A percentile compares a stretch with the other conserved stretches of the same genome.
Conservation (phyloP, 176 grass and related monocot species). For the Oryza meyeriana region DNA sequence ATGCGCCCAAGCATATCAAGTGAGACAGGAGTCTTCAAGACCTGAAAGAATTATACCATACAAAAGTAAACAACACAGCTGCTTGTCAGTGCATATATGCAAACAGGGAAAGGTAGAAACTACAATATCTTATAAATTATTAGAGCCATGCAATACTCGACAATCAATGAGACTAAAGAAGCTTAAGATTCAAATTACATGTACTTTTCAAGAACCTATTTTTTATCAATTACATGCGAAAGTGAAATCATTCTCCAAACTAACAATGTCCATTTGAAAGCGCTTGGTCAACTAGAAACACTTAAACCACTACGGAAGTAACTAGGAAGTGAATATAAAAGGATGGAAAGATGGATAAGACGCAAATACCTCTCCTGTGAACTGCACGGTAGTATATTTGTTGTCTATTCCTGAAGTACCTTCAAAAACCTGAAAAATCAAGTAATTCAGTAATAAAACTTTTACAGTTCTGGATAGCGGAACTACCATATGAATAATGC, state of each 20-base stretch:
- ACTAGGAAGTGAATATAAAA: background rate
- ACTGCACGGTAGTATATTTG: constrained; percentile 98
- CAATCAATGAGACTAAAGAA: background rate
- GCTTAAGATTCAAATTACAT: background rate
- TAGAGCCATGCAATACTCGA: background rate
- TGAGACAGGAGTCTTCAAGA: constrained; percentile 96
- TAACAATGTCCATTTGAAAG: background rate
- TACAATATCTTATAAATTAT: background rate
- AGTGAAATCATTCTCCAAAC: background rate
- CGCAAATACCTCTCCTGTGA: constrained; percentile 85
- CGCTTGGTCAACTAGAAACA: background rate
- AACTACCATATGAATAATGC: background rate
- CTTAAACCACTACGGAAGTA: background rate
- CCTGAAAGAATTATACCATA: constrained; percentile 37
- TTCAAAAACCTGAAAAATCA: constrained; percentile 82
- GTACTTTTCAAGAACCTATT: background rate
- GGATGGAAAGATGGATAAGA: background rate
- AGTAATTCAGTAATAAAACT: background rate
- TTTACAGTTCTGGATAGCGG: background rate
- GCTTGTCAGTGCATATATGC: constrained; percentile 7
- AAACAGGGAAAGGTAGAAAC: background rate
- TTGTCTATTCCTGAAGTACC: constrained; percentile 99
- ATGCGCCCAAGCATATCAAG: constrained; percentile 99
- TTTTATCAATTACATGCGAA: background rate
- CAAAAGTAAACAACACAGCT: background rate